Evolutionary conservation across 108 stramenopile species (phyloP).

Genomic region (Pseudonitzschia pungens): DNA sequence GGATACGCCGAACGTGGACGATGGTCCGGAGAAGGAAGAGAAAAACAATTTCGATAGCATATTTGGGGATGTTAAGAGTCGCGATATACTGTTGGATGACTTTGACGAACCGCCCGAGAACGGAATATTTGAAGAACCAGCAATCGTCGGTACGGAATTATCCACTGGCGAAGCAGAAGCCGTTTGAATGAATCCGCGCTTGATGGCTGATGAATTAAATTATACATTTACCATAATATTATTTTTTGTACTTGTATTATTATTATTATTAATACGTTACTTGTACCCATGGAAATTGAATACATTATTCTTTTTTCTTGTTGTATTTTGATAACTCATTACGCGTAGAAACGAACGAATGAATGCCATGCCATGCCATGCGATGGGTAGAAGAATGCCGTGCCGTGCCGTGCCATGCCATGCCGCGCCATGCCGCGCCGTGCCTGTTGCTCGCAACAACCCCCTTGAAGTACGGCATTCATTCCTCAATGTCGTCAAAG

Average conservation of each 20-base stretch:
- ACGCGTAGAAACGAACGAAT: too few species aligned
- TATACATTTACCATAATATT: slow-evolving; percentile 7
- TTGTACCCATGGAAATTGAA: too few species aligned
- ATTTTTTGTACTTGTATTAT: slow-evolving; percentile 8
- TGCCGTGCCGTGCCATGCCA: too few species aligned
- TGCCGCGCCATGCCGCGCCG: too few species aligned
- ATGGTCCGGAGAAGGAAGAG: slow-evolving; percentile 2
- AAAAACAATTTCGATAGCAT: slow-evolving; percentile 24
- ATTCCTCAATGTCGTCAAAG: slow-evolving; percentile 51
- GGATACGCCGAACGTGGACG: slow-evolving; percentile 1
- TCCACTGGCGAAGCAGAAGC: not conserved
- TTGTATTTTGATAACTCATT: too few species aligned
- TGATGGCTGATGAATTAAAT: slow-evolving; percentile 6
- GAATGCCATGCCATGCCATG: too few species aligned
- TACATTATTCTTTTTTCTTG: too few species aligned
- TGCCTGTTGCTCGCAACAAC: too few species aligned
- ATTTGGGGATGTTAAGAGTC: slow-evolving; percentile 31
- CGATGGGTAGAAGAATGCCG: too few species aligned
- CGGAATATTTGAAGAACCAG: not conserved
- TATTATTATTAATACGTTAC: too few species aligned
- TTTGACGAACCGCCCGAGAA: slow-evolving; percentile 14
- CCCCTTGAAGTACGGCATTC: not conserved
- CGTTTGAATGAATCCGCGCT: not conserved
- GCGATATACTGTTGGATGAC: slow-evolving; percentile 30
- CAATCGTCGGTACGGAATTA: not conserved